These are phyloP conservation scores for Candida pseudoviswanathii DNA, from an alignment of 1,139 yeast genomes.

Conservation along the genomic window DNA sequence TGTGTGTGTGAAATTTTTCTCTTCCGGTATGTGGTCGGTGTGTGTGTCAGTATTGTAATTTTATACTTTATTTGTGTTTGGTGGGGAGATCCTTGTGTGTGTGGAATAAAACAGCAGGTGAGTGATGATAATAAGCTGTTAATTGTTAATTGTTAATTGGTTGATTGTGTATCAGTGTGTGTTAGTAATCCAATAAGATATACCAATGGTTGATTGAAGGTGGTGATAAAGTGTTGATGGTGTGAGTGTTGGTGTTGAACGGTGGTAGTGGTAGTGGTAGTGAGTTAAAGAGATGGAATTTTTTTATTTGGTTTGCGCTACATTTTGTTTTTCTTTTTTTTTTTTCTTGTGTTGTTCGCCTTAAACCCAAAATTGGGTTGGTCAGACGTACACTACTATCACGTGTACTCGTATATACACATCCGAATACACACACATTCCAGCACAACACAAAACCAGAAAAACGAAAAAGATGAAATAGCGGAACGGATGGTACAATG, in stretches of 20 bases:
- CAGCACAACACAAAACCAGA: no score
- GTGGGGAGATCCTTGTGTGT: background rate
- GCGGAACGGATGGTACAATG: no score
- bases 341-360: background rate
- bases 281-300: background rate
- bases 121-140: no score
- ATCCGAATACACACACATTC: no score
- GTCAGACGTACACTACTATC: no score
- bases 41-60: background rate
- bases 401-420: no score
- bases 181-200: background rate
- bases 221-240: background rate
- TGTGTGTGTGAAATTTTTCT: background rate
- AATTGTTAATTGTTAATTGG: no score
- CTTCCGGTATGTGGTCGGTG: background rate
- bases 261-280: background rate
- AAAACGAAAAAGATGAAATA: no score
- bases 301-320: background rate
- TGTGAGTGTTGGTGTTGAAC: background rate
- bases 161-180: background rate
- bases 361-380: background rate
- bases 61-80: background rate
- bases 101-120: no score
- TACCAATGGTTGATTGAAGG: background rate
- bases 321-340: background rate